Conservation (phyloP, 179 eudicot genomes). For the Pouteria campechiana region DNA sequence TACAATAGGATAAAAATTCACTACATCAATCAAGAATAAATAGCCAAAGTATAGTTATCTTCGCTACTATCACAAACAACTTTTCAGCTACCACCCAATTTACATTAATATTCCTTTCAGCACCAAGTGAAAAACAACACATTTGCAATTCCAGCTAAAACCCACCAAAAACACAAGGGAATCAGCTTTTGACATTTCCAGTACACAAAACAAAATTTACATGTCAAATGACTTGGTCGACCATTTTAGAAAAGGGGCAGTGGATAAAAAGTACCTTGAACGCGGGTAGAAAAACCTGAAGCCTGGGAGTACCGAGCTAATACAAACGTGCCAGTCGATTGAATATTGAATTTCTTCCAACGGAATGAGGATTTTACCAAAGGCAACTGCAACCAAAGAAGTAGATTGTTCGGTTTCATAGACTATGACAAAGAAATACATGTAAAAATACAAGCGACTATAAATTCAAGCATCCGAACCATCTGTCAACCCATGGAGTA, state of each 20-base stretch:
- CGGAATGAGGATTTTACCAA: conserved; percentile 13
- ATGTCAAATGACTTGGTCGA: background rate
- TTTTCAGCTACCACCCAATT: too few relatives aligned
- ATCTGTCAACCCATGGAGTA: background rate
- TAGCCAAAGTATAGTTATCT: too few relatives aligned
- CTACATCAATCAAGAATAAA: too few relatives aligned
- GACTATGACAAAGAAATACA: background rate
- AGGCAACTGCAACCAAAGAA: conserved; percentile 34
- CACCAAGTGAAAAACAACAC: background rate
- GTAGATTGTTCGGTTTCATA: background rate
- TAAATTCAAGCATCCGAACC: background rate
- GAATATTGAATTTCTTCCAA: conserved; percentile 25
- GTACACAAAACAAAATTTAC: background rate
- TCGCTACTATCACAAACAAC: too few relatives aligned
- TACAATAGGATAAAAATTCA: too few relatives aligned
- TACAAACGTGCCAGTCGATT: conserved; percentile 20
- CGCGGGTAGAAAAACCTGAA: conserved; percentile 58
- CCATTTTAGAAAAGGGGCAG: background rate
- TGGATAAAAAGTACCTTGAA: conserved; percentile 44
- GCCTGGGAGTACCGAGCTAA: conserved; percentile 62
- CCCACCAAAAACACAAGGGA: background rate
- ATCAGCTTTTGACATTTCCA: background rate
- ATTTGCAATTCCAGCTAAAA: background rate
- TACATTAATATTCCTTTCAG: background rate
- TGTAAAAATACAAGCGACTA: background rate